Evolutionary conservation across 1,284 basidiomycete genomes (phyloP).

Genomic region (Mycena citricolor): DNA sequence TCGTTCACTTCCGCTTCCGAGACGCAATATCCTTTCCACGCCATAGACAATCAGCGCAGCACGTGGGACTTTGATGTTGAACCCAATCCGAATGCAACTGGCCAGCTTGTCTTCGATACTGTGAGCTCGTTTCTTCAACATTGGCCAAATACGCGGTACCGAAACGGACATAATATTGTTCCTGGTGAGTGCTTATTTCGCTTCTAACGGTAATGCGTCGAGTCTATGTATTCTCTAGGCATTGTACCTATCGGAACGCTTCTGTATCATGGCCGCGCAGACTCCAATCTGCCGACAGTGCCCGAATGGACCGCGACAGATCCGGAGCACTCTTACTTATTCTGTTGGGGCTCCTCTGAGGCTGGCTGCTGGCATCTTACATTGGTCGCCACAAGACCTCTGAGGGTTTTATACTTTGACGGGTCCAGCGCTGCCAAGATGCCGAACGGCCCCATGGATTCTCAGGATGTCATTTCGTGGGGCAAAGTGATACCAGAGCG

Average conservation of each 20-base stretch:
- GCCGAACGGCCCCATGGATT: conserved; percentile 36
- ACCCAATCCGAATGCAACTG: conserved; percentile 33
- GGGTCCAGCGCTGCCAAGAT: conserved; percentile 39
- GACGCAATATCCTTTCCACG: too few species aligned
- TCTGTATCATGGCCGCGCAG: conserved; percentile 37
- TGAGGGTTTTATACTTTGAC: conserved; percentile 45
- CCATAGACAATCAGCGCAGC: too few species aligned
- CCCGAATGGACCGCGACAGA: conserved; percentile 44
- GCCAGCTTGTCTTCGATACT: conserved; percentile 43
- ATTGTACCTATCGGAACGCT: conserved; percentile 38
- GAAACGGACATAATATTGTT: too few species aligned
- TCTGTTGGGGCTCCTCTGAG: conserved; percentile 26
- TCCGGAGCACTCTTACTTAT: conserved; percentile 42
- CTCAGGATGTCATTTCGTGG: conserved; percentile 43
- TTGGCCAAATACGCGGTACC: conserved; percentile 51
- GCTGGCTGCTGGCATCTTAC: conserved; percentile 38
- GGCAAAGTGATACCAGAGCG: conserved; percentile 23
- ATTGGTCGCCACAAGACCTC: conserved; percentile 33
- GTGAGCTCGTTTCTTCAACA: conserved; percentile 45
- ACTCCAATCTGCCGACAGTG: conserved; percentile 26
- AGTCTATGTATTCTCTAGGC: too few species aligned
- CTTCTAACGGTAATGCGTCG: too few species aligned
- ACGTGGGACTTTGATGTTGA: conserved; percentile 24
- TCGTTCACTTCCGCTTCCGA: too few species aligned
- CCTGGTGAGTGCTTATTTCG: too few species aligned